A percentile compares a stretch with the other conserved stretches of the same genome.
These are phyloP conservation scores for Candida piceae DNA, from an alignment of 805 yeast genomes.

Conservation along the genomic window DNA sequence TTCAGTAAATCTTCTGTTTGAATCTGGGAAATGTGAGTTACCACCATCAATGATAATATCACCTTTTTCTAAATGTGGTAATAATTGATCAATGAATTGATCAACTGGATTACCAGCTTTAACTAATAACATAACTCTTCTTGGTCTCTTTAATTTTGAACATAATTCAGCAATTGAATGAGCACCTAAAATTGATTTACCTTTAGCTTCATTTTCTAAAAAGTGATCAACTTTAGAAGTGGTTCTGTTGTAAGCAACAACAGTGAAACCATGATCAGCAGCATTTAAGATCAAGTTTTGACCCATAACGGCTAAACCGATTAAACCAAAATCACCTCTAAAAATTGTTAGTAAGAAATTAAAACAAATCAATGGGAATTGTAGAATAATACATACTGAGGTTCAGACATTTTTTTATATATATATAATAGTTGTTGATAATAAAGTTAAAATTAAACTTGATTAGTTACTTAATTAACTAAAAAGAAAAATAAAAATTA, in stretches of 20 bases:
- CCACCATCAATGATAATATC: slow-evolving; percentile 99
- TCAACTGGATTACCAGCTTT: slow-evolving; percentile 98
- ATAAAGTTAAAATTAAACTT: neutral
- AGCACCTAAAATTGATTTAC: slow-evolving; percentile 93
- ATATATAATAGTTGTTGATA: neutral
- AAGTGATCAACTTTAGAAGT: slow-evolving; percentile 93
- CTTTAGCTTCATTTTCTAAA: slow-evolving; percentile 93
- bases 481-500: neutral
- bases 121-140: slow-evolving; percentile 89
- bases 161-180: slow-evolving; percentile 84
- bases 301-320: slow-evolving; percentile 99
- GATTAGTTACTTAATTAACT: neutral
- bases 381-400: slow-evolving; percentile 8
- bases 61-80: slow-evolving; percentile 90
- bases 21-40: slow-evolving; percentile 98
- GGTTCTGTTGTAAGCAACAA: slow-evolving; percentile 98
- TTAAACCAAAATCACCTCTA: slow-evolving; percentile 95
- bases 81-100: slow-evolving; percentile 77
- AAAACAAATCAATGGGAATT: neutral
- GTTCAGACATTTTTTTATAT: slow-evolving; percentile 4
- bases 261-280: slow-evolving; percentile 98
- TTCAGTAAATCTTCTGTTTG: slow-evolving; percentile 94
- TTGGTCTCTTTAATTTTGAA: slow-evolving; percentile 90
- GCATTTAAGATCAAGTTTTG: slow-evolving; percentile 95
- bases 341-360: neutral